phyloP scores from a whole-genome alignment of 139 green algal species.

The Choricystis sp. region DNA sequence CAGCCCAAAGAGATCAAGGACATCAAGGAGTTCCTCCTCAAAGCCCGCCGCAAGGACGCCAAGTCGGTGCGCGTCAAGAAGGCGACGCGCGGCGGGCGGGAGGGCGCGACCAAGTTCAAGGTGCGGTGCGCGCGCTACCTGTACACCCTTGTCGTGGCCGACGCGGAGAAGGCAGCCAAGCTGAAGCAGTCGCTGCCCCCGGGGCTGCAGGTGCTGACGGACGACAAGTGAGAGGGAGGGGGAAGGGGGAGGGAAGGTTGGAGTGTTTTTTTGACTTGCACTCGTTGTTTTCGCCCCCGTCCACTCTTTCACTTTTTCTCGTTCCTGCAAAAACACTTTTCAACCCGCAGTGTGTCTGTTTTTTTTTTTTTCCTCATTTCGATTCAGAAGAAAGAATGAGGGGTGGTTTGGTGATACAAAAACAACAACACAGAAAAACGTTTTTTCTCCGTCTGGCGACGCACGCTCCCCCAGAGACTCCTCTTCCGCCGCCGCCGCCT shows the following conservation, averaged over 20 bases:
- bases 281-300: background rate
- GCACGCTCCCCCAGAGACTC: no score
- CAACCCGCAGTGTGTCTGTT: no score
- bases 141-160: conserved; percentile 94
- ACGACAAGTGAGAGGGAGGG: background rate
- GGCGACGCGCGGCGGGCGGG: conserved; percentile 15
- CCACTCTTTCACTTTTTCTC: no score
- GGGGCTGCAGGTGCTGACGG: conserved; percentile 47
- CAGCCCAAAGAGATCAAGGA: conserved; percentile 97
- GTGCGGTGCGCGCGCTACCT: conserved; percentile 94
- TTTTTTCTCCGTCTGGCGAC: background rate
- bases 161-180: conserved; percentile 98
- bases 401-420: background rate
- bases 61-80: conserved; percentile 97
- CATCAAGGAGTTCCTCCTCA: conserved; percentile 99
- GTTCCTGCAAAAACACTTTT: no score
- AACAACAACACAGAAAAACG: background rate
- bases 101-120: conserved; percentile 95
- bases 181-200: conserved; percentile 98
- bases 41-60: conserved; percentile 90
- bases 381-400: background rate
- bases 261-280: background rate
- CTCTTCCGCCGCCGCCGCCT: conserved; percentile 2
- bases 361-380: background rate
- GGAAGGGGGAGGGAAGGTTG: background rate